phyloP scores from a whole-genome alignment of 495 filamentous ascomycete genomes.

The Durotheca rogersii region DNA sequence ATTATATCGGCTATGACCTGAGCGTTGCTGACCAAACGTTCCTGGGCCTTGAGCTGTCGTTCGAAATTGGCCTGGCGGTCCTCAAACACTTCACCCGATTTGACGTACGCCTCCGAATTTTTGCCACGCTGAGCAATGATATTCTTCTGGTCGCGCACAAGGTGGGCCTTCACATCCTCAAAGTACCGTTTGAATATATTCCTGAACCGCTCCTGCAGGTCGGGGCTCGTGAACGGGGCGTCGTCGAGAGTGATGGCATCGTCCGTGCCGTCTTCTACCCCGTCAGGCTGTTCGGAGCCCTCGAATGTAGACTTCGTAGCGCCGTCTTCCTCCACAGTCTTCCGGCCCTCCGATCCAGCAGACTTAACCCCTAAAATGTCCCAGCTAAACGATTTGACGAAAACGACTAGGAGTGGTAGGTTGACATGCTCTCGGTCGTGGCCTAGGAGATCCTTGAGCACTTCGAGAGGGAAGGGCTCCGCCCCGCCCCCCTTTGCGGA shows the following conservation, averaged over 20 bases:
- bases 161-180: slow-evolving; percentile 87
- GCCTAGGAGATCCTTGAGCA: slow-evolving; percentile 91
- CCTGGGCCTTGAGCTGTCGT: slow-evolving; percentile 85
- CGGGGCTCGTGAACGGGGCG: slow-evolving; percentile 68
- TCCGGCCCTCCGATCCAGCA: slow-evolving; percentile 70
- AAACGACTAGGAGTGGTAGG: slow-evolving; percentile 84
- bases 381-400: slow-evolving; percentile 96
- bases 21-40: slow-evolving; percentile 86
- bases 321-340: slow-evolving; percentile 82
- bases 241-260: slow-evolving; percentile 56
- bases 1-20: slow-evolving; percentile 87
- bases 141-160: slow-evolving; percentile 85
- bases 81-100: slow-evolving; percentile 97
- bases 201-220: slow-evolving; percentile 81
- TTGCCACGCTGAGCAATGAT: slow-evolving; percentile 80
- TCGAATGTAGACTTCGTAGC: slow-evolving; percentile 54
- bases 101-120: slow-evolving; percentile 97
- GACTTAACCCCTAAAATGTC: slow-evolving; percentile 82
- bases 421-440: slow-evolving; percentile 92
- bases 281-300: slow-evolving; percentile 47
- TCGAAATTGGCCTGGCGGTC: slow-evolving; percentile 96
- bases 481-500: slow-evolving; percentile 57
- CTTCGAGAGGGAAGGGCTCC: slow-evolving; percentile 93
- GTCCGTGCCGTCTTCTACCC: slow-evolving; percentile 43
- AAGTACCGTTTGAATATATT: slow-evolving; percentile 89